Evolutionary conservation across 1,284 basidiomycete genomes (phyloP).

Genomic region (Schizopora paradoxa): DNA sequence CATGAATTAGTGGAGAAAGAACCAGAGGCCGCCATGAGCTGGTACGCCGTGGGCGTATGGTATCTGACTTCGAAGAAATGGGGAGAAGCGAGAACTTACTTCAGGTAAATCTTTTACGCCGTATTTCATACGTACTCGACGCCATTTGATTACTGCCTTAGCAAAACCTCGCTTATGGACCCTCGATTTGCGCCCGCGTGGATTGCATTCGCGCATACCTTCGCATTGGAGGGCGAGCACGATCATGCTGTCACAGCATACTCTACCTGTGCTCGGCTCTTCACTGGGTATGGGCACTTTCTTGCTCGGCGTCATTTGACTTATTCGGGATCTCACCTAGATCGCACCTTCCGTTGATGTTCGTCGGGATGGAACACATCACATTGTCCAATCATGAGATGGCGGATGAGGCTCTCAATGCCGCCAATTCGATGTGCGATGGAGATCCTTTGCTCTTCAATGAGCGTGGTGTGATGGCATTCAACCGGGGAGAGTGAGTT

Average conservation of each 20-base stretch:
- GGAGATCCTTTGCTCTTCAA: constrained; percentile 88
- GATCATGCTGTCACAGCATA: constrained; percentile 98
- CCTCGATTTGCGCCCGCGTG: constrained; percentile 94
- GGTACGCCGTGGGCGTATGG: constrained; percentile 99
- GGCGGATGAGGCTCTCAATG: constrained; percentile 84
- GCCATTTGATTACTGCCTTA: constrained; percentile 27
- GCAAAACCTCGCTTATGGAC: constrained; percentile 96
- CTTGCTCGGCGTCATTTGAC: constrained; percentile 3
- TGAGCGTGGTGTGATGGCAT: constrained; percentile 91
- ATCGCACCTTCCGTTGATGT: constrained; percentile 90
- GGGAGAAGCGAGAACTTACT: constrained; percentile 86
- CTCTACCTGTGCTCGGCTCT: constrained; percentile 91
- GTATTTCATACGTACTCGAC: background rate
- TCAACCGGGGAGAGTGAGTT: constrained; percentile 77
- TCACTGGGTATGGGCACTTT: constrained; percentile 67
- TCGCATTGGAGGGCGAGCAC: constrained; percentile 95
- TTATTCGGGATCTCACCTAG: constrained; percentile 33
- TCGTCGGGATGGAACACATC: constrained; percentile 98
- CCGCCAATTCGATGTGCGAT: constrained; percentile 75
- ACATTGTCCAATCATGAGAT: constrained; percentile 79
- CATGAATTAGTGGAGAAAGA: constrained; percentile 94
- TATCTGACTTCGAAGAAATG: constrained; percentile 85
- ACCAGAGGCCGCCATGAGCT: constrained; percentile 87
- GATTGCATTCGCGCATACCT: constrained; percentile 97
- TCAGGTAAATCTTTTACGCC: constrained; percentile 54